A percentile compares a stretch with the other conserved stretches of the same genome.
Evolutionary conservation across 805 yeast species (phyloP).

Genomic region (Sugiyamaella americana): DNA sequence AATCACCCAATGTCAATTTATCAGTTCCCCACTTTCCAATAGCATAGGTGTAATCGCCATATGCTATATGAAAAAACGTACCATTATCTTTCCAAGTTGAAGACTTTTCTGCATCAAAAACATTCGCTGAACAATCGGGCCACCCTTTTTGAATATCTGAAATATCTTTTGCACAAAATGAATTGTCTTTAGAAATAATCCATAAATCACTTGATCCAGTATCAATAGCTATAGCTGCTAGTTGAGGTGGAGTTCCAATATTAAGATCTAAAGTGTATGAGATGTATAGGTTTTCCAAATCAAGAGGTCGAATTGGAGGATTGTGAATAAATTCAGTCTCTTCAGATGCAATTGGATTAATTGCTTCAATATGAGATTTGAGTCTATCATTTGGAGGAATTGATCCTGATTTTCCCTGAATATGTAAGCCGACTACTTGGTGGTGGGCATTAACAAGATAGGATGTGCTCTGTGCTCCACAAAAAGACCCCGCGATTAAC

Average conservation of each 20-base stretch:
- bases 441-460: too few species aligned
- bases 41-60: constrained; percentile 21
- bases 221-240: constrained; percentile 49
- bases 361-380: background rate
- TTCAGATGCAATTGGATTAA: background rate
- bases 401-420: background rate
- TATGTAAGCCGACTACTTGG: too few species aligned
- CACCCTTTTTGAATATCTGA: background rate
- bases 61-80: constrained; percentile 14
- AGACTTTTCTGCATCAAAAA: constrained; percentile 16
- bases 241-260: constrained; percentile 54
- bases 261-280: constrained; percentile 15
- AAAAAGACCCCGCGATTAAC: too few species aligned
- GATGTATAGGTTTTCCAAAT: constrained; percentile 1
- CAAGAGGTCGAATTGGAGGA: background rate
- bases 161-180: constrained; percentile 28
- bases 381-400: background rate
- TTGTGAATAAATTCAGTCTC: background rate
- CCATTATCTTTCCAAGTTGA: constrained; percentile 23
- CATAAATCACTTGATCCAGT: constrained; percentile 49
- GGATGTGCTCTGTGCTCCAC: too few species aligned
- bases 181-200: constrained; percentile 46
- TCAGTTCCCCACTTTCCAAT: constrained; percentile 17
- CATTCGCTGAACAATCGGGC: background rate
- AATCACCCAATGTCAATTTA: constrained; percentile 35